Evolutionary conservation across 192 early-diverging fungal genomes (phyloP).

Genomic region (Podila minutissima): DNA sequence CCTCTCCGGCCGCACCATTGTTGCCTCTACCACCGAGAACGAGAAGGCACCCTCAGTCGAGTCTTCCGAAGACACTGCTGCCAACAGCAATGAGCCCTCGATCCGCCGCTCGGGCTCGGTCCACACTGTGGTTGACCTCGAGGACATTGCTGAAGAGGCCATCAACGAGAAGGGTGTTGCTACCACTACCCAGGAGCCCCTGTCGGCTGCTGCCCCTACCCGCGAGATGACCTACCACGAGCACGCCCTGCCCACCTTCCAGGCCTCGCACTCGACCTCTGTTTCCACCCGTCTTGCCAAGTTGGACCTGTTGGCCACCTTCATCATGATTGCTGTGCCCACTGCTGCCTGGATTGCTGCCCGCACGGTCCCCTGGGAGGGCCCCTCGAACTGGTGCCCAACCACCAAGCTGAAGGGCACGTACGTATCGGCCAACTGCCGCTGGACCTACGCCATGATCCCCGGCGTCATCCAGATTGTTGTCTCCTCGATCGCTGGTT

Average conservation of each 20-base stretch:
- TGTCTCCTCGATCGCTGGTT: constrained; percentile 30
- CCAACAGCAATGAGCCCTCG: constrained; percentile 28
- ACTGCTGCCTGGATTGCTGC: constrained; percentile 43
- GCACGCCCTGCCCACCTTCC: constrained; percentile 41
- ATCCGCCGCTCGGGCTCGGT: constrained; percentile 25
- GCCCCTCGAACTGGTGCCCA: constrained; percentile 32
- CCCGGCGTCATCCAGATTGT: constrained; percentile 39
- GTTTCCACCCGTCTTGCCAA: constrained; percentile 37
- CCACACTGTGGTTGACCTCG: constrained; percentile 36
- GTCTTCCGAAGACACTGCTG: not conserved
- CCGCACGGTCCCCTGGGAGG: constrained; percentile 35
- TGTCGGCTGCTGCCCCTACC: constrained; percentile 18
- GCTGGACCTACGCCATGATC: constrained; percentile 48
- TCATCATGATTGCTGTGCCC: constrained; percentile 32
- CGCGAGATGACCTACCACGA: constrained; percentile 39
- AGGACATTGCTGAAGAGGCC: constrained; percentile 31
- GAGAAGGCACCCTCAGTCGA: constrained; percentile 5
- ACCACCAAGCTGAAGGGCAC: constrained; percentile 25
- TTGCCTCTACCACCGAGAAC: constrained; percentile 16
- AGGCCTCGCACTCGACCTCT: constrained; percentile 29
- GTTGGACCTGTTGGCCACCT: constrained; percentile 31
- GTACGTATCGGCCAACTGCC: constrained; percentile 18
- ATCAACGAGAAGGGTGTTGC: constrained; percentile 1
- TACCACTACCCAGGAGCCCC: constrained; percentile 1
- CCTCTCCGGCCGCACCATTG: constrained; percentile 35